Conservation (phyloP, 2,329 filamentous ascomycete genomes). For the Grosmannia clavigera region DNA sequence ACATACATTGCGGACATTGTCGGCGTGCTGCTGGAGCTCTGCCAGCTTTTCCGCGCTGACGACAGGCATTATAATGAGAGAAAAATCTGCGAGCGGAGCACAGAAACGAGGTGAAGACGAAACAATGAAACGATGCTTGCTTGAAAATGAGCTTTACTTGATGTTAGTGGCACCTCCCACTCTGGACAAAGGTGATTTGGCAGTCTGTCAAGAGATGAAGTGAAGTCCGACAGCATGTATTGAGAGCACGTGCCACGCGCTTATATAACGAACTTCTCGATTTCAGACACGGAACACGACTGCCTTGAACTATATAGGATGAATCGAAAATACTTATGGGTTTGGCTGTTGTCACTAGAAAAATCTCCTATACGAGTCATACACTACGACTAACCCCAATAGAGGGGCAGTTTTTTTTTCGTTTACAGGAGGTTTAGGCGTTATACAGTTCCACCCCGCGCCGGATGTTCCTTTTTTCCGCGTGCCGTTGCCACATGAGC, state of each 20-base stretch:
- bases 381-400: background rate
- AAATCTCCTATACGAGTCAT: background rate
- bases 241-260: background rate
- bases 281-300: background rate
- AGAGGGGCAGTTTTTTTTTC: slow-evolving; percentile 3
- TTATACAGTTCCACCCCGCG: background rate
- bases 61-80: slow-evolving; percentile 57
- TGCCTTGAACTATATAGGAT: background rate
- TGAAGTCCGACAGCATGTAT: background rate
- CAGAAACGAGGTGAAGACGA: background rate
- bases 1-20: slow-evolving; percentile 83
- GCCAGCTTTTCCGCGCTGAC: slow-evolving; percentile 85
- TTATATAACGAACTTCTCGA: background rate
- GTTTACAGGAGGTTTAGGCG: background rate
- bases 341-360: background rate
- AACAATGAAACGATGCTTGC: background rate
- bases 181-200: background rate
- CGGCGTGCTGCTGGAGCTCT: slow-evolving; percentile 73
- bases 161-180: background rate
- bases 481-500: background rate
- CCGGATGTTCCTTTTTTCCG: slow-evolving; percentile 3
- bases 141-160: background rate
- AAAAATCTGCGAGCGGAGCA: background rate
- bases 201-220: background rate
- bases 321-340: slow-evolving; percentile 1